phyloP scores from a whole-genome alignment of 192 early-diverging fungal genomes.

The Mortierella hygrophila region DNA sequence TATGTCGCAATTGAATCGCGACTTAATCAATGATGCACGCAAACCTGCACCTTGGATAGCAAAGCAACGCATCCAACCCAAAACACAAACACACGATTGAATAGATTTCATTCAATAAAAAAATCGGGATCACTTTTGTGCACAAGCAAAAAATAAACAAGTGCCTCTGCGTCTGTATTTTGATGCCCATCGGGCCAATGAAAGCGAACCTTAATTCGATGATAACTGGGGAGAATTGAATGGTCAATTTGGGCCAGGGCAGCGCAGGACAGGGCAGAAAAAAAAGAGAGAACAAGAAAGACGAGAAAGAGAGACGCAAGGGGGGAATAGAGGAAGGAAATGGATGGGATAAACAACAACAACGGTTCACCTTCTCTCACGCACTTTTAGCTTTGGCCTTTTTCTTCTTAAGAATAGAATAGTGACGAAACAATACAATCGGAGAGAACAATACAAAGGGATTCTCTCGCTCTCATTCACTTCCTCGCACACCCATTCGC shows the following conservation, averaged over 20 bases:
- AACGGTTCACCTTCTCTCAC: neutral
- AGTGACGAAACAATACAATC: neutral
- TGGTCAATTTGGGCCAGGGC: neutral
- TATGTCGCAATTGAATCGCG: no score
- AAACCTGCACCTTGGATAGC: no score
- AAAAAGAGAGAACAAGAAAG: neutral
- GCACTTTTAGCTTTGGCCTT: neutral
- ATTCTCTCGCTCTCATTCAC: neutral
- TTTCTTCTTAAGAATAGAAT: neutral
- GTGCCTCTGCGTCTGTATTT: neutral
- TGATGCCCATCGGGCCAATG: neutral
- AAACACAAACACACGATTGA: no score
- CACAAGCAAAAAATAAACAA: no score
- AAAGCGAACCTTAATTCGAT: neutral
- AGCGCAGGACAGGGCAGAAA: neutral
- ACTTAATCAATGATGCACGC: no score
- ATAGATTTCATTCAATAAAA: no score
- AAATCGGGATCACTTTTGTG: no score
- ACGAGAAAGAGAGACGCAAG: neutral
- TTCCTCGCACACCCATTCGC: neutral
- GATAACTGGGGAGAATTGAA: neutral
- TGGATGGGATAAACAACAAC: slow-evolving; percentile 6
- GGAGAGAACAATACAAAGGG: neutral
- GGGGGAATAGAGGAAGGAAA: neutral
- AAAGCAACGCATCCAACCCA: neutral